phyloP scores from a whole-genome alignment of 2,329 filamentous ascomycete genomes.

The Fusarium sp. region DNA sequence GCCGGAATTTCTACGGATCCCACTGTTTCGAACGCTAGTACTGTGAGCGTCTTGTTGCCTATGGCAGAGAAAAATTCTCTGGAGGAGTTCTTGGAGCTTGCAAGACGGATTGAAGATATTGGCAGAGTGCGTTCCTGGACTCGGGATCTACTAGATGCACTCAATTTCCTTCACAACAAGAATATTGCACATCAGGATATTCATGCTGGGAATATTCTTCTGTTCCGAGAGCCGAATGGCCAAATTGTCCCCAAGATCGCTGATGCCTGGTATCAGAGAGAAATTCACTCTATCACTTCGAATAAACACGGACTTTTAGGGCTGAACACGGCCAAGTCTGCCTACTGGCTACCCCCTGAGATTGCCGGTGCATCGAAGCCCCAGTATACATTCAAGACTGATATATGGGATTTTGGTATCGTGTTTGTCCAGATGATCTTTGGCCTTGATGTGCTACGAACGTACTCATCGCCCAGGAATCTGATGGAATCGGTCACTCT shows the following conservation, averaged over 20 bases:
- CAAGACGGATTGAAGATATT: conserved; percentile 76
- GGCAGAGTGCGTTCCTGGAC: conserved; percentile 88
- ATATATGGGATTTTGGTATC: conserved; percentile 95
- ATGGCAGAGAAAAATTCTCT: conserved; percentile 86
- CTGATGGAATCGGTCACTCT: conserved; percentile 78
- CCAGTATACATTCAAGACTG: conserved; percentile 80
- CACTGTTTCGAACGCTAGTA: conserved; percentile 66
- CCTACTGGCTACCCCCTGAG: conserved; percentile 88
- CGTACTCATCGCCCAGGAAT: conserved; percentile 82
- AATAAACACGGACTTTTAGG: conserved; percentile 65
- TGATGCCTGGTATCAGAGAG: conserved; percentile 77
- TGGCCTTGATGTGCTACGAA: conserved; percentile 79
- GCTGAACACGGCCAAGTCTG: conserved; percentile 74
- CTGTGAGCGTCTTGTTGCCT: conserved; percentile 79
- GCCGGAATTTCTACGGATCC: conserved; percentile 59
- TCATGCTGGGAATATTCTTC: conserved; percentile 81
- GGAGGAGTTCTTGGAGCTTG: conserved; percentile 82
- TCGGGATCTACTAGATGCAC: conserved; percentile 88
- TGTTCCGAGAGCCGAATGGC: conserved; percentile 77
- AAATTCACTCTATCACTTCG: conserved; percentile 71
- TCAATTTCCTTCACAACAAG: conserved; percentile 88
- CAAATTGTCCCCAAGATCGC: conserved; percentile 80
- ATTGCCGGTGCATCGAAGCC: conserved; percentile 71
- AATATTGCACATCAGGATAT: conserved; percentile 87
- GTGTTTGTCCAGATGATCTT: conserved; percentile 95